Conservation (phyloP, 2,329 filamentous ascomycete species). For the Cryoendolithus antarcticus region DNA sequence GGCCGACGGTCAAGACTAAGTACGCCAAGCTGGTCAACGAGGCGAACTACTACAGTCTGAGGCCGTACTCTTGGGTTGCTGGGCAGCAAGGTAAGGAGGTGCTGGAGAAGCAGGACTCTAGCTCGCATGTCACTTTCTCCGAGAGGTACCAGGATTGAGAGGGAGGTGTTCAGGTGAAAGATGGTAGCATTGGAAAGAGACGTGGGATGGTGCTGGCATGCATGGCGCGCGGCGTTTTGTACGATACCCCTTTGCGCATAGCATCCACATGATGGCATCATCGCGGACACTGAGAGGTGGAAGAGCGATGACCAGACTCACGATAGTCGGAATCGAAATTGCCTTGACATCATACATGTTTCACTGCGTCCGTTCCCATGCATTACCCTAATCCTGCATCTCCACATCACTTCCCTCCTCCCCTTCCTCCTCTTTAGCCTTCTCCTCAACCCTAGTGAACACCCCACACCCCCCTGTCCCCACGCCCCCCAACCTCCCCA, state of each 20-base stretch:
- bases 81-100: slow-evolving; percentile 9
- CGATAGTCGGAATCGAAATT: no score
- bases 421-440: not conserved
- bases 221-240: no score
- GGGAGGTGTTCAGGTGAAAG: no score
- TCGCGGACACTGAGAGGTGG: no score
- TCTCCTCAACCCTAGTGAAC: slow-evolving; percentile 10
- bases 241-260: no score
- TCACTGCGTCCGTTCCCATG: not conserved
- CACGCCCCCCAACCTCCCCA: slow-evolving; percentile 68
- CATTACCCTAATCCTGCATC: slow-evolving; percentile 9
- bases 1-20: slow-evolving; percentile 7
- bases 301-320: no score
- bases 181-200: no score
- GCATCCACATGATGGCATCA: no score
- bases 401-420: slow-evolving; percentile 9
- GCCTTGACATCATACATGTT: no score
- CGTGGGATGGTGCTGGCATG: no score
- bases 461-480: slow-evolving; percentile 92
- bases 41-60: slow-evolving; percentile 18
- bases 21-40: slow-evolving; percentile 20
- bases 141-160: slow-evolving; percentile 9
- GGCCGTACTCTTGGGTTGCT: slow-evolving; percentile 18
- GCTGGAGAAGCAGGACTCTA: slow-evolving; percentile 21
- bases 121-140: slow-evolving; percentile 23